These are phyloP conservation scores for Solanum paucissectum DNA, from an alignment of 257 asterid genomes.

Conservation along the genomic window DNA sequence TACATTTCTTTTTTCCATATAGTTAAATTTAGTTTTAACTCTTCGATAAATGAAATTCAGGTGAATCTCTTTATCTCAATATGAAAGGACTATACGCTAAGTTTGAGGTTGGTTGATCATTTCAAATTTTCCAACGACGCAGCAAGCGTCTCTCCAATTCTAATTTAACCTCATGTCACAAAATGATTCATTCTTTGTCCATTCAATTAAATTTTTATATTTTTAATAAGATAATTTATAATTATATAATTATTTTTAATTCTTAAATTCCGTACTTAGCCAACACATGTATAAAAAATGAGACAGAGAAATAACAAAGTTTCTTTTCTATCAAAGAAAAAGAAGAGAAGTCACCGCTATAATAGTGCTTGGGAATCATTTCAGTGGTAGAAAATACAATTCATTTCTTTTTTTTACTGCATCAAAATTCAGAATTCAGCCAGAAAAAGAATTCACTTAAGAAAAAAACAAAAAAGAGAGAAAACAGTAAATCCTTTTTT, in stretches of 20 bases:
- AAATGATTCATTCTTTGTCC: not conserved
- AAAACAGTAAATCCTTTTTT: not conserved
- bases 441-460: not conserved
- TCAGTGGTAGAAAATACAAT: not conserved
- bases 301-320: not conserved
- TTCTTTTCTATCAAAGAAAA: not conserved
- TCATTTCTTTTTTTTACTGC: not conserved
- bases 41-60: too few species aligned
- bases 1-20: accelerated
- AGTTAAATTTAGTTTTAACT: too few species aligned
- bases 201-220: too few species aligned
- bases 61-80: not conserved
- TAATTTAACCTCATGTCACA: not conserved
- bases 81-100: too few species aligned
- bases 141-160: not conserved
- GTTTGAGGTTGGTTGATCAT: not conserved
- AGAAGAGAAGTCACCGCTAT: not conserved
- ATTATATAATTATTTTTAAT: not conserved
- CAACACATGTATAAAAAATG: not conserved
- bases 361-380: not conserved
- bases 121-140: too few species aligned
- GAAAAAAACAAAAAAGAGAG: not conserved
- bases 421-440: not conserved
- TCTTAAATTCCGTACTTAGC: not conserved
- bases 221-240: too few species aligned